Evolutionary conservation across 208 protist species (phyloP), one percentile per base, ranked within the genome.

Genomic region (Ichthyophonus hoferi): DNA sequence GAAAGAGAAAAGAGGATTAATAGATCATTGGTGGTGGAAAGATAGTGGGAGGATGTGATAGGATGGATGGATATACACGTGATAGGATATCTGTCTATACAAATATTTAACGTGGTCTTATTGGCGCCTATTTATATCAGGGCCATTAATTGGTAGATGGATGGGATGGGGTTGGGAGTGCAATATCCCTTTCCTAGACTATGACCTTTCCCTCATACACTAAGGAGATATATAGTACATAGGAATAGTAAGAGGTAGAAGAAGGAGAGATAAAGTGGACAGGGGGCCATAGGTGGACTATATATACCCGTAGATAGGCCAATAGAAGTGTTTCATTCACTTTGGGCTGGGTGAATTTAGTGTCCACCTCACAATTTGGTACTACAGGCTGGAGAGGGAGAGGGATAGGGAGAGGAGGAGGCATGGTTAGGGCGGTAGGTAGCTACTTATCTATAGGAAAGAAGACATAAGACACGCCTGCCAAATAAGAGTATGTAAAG

Each of bases 271-370:
- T 7, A 35, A 31, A 17, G 38, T 31, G 40, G 17, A 58, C 0
- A 58, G 40, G 39, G 40, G 38, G 24, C 39, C 12, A 35, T 85
- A 40, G 42, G 38, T 33, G 42, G 17, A 85, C 17, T 77, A 7
- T 40, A 3, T 41, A 14, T 38, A 41, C n/a, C 40, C 42, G 38
- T 31, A 85, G 39, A 34, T 85, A 37, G 35, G 14, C 33, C 12
- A 85, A 37, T 12, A 85, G 81, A n/a, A 85, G 81, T 17, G 24
- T 38, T 58, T 85, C 81, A 34, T 85, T 38, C 24, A 38, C n/a
- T 2, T 31, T 58, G 35, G 81, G 81, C n/a, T 38, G 81, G 3
- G 3, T 85, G 40, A 85, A 85, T 7, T 14, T 58, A n/a, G 24
- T 17, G 81, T 85, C 81, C 40, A 38, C n/a, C 33, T 85, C 81